These are phyloP conservation scores for Royoungia palumana DNA, from an alignment of 768 basidiomycete species.

Conservation along the genomic window DNA sequence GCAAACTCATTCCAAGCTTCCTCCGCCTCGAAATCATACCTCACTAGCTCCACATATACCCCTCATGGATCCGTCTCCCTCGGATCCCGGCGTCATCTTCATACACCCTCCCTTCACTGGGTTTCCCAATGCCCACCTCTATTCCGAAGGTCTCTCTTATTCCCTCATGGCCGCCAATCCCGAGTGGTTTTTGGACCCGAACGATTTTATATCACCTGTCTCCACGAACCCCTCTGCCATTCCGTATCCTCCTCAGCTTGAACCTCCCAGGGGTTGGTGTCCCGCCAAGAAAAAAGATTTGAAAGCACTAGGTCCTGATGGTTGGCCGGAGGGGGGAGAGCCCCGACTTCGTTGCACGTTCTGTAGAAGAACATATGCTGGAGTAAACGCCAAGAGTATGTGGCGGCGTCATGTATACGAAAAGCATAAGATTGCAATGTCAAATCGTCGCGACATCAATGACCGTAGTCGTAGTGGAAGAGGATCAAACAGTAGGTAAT, in stretches of 20 bases:
- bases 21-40: slow-evolving; percentile 29
- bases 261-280: slow-evolving; percentile 85
- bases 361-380: slow-evolving; percentile 78
- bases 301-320: slow-evolving; percentile 62
- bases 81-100: slow-evolving; percentile 66
- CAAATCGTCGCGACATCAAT: slow-evolving; percentile 71
- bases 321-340: slow-evolving; percentile 79
- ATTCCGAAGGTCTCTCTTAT: slow-evolving; percentile 70
- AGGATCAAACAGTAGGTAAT: slow-evolving; percentile 57
- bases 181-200: slow-evolving; percentile 75
- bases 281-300: slow-evolving; percentile 80
- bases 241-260: slow-evolving; percentile 70
- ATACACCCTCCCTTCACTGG: slow-evolving; percentile 69
- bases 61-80: slow-evolving; percentile 63
- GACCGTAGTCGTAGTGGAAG: slow-evolving; percentile 61
- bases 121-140: slow-evolving; percentile 59
- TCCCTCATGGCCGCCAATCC: slow-evolving; percentile 68
- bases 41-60: slow-evolving; percentile 45
- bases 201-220: slow-evolving; percentile 54
- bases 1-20: slow-evolving; percentile 25
- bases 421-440: slow-evolving; percentile 89
- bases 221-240: slow-evolving; percentile 52
- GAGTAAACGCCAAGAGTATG: slow-evolving; percentile 89
- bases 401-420: slow-evolving; percentile 87
- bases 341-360: slow-evolving; percentile 81